Evolutionary conservation across 1,139 yeast species (phyloP).

Genomic region (Kluyveromyces marxianus): DNA sequence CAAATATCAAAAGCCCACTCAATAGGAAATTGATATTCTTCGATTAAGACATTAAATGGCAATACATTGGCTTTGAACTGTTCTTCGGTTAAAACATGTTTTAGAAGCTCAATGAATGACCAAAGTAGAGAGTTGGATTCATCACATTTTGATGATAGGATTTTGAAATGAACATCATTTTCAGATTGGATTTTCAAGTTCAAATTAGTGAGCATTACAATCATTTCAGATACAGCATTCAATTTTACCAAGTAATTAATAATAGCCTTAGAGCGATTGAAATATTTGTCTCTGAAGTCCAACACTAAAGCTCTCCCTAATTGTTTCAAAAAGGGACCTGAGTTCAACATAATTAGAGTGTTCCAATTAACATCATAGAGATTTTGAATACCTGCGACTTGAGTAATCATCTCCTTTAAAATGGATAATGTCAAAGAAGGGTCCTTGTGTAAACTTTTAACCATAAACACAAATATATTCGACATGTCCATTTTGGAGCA

Average conservation of each 20-base stretch:
- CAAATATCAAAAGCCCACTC: slow-evolving; percentile 76
- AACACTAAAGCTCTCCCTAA: slow-evolving; percentile 56
- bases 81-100: slow-evolving; percentile 40
- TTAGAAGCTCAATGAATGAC: slow-evolving; percentile 53
- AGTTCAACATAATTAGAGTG: slow-evolving; percentile 62
- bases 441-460: slow-evolving; percentile 57
- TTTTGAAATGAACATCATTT: slow-evolving; percentile 56
- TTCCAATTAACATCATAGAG: slow-evolving; percentile 28
- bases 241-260: slow-evolving; percentile 41
- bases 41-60: slow-evolving; percentile 41
- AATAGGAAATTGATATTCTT: slow-evolving; percentile 46
- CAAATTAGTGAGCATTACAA: slow-evolving; percentile 54
- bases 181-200: slow-evolving; percentile 37
- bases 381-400: slow-evolving; percentile 80
- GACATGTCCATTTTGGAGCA: slow-evolving; percentile 47
- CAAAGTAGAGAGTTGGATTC: slow-evolving; percentile 60
- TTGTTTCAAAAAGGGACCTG: slow-evolving; percentile 52
- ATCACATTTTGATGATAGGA: slow-evolving; percentile 64
- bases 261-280: slow-evolving; percentile 46
- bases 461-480: slow-evolving; percentile 51
- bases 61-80: slow-evolving; percentile 37
- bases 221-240: slow-evolving; percentile 51
- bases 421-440: slow-evolving; percentile 63
- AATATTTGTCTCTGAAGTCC: slow-evolving; percentile 47
- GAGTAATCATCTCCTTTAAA: slow-evolving; percentile 56